These are phyloP conservation scores for Trichosporon ovoides DNA, from an alignment of 1,284 basidiomycete genomes.

Conservation along the genomic window DNA sequence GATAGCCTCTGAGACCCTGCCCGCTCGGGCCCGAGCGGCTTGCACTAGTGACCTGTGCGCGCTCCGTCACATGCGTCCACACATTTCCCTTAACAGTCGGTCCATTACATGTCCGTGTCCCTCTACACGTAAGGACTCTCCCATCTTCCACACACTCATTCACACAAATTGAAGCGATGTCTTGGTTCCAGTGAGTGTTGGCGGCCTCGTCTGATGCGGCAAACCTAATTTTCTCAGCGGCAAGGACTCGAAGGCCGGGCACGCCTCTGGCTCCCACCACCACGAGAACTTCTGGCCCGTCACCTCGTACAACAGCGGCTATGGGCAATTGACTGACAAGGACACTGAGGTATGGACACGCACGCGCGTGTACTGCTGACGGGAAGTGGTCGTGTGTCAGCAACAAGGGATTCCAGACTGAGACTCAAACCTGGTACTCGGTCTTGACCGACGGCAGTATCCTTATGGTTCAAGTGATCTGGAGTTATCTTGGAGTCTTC, in stretches of 20 bases:
- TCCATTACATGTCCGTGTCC: too few relatives aligned
- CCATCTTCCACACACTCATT: neutral
- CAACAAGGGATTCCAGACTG: constrained; percentile 72
- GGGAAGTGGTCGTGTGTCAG: constrained; percentile 72
- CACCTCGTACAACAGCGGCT: constrained; percentile 51
- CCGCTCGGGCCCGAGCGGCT: neutral
- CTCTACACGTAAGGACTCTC: too few relatives aligned
- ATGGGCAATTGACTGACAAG: constrained; percentile 36
- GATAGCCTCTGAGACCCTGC: neutral
- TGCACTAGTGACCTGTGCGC: neutral
- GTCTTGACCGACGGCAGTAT: constrained; percentile 75
- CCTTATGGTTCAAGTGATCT: constrained; percentile 88
- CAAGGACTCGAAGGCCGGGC: constrained; percentile 26
- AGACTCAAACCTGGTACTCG: constrained; percentile 88
- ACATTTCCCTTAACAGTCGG: too few relatives aligned
- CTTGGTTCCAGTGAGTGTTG: constrained; percentile 14
- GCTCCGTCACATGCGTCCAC: neutral
- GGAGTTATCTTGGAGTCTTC: constrained; percentile 68
- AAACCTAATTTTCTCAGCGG: too few relatives aligned
- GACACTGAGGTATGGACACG: constrained; percentile 41
- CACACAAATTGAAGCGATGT: constrained; percentile 5
- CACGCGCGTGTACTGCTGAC: neutral
- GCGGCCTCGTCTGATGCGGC: neutral
- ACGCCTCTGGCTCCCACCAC: constrained; percentile 26
- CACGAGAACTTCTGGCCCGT: constrained; percentile 67